These are phyloP conservation scores for Ceratocystis colombiana DNA, from an alignment of 2,329 filamentous ascomycete genomes.

Conservation along the genomic window DNA sequence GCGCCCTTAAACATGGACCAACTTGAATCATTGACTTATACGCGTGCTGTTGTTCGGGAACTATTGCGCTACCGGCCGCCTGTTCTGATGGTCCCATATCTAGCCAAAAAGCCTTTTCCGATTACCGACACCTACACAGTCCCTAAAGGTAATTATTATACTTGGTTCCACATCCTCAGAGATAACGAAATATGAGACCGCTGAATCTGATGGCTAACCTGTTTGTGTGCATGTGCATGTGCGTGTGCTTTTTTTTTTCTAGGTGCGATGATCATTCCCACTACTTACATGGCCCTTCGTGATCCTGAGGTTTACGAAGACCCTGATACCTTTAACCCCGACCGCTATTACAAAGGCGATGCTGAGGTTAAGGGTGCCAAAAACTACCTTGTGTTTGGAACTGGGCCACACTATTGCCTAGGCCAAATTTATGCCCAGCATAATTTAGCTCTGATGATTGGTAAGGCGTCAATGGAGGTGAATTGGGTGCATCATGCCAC, in stretches of 20 bases:
- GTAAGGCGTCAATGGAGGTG: conserved; percentile 75
- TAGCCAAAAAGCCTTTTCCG: conserved; percentile 90
- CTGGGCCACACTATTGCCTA: conserved; percentile 90
- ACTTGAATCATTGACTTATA: conserved; percentile 81
- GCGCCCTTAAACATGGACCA: conserved; percentile 68
- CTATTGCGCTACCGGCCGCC: conserved; percentile 88
- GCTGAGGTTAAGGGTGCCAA: conserved; percentile 77
- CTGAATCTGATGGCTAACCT: conserved; percentile 26
- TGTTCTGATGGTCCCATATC: conserved; percentile 92
- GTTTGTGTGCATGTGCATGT: background rate
- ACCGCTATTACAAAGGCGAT: conserved; percentile 81
- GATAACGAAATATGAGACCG: background rate
- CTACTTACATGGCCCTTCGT: conserved; percentile 79
- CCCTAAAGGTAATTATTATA: conserved; percentile 56
- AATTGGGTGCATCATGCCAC: conserved; percentile 89
- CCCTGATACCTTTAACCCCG: conserved; percentile 79
- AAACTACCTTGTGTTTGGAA: conserved; percentile 95
- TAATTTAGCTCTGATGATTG: conserved; percentile 80
- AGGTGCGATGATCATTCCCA: conserved; percentile 89
- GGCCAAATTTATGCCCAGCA: conserved; percentile 85
- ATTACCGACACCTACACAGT: conserved; percentile 82
- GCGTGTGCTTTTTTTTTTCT: background rate
- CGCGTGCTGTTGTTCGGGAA: conserved; percentile 83
- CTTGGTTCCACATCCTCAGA: background rate
- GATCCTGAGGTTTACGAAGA: conserved; percentile 87